phyloP scores from a whole-genome alignment of 129 eudicot genomes.

The Helichrysum umbraculigerum region DNA sequence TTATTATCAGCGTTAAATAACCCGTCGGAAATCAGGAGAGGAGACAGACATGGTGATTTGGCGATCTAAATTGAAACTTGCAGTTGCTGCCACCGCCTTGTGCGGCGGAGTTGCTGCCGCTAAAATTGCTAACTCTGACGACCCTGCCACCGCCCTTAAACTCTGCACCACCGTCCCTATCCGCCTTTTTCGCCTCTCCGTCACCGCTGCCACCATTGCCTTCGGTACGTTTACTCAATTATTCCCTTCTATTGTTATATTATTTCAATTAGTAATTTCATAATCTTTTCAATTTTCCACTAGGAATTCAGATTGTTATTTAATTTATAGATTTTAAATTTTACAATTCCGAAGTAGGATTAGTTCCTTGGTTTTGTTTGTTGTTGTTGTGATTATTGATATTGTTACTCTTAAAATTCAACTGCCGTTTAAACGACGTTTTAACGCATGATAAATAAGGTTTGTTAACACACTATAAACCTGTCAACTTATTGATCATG shows the following conservation, averaged over 20 bases:
- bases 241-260: not conserved
- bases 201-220: conserved; percentile 74
- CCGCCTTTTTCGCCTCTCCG: conserved; percentile 77
- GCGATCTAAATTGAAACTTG: conserved; percentile 54
- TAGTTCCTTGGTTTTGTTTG: not conserved
- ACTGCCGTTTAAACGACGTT: no score
- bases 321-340: not conserved
- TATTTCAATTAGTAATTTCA: not conserved
- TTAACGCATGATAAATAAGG: no score
- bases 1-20: no score
- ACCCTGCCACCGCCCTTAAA: conserved; percentile 72
- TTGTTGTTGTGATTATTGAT: no score
- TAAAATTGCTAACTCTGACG: conserved; percentile 68
- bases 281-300: not conserved
- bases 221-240: conserved; percentile 47
- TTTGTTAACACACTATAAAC: no score
- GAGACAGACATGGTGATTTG: conserved; percentile 30
- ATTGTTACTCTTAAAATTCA: no score
- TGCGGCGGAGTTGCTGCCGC: conserved; percentile 71
- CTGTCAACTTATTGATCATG: no score
- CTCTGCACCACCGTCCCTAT: conserved; percentile 78
- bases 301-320: not conserved
- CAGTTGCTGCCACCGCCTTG: conserved; percentile 55
- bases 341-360: not conserved
- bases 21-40: no score